A percentile compares a stretch with the other conserved stretches of the same genome.
Conservation (phyloP, 805 yeast species). For the Debaryomyces prosopidis region DNA sequence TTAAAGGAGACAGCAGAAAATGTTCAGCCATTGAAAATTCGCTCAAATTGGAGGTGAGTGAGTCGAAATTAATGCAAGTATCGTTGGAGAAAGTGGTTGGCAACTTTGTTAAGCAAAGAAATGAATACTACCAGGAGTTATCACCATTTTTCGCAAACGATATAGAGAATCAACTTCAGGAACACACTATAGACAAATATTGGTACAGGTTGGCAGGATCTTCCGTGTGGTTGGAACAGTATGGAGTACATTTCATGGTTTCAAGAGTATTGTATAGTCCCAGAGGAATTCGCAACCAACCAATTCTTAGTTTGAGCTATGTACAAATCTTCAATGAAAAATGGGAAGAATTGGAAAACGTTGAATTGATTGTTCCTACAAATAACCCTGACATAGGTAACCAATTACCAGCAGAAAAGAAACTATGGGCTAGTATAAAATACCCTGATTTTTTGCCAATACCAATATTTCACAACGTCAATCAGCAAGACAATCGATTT, state of each 20-base stretch:
- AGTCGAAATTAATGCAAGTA: conserved; percentile 1
- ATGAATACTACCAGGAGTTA: conserved; percentile 2
- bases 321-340: conserved; percentile 12
- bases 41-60: conserved; percentile 1
- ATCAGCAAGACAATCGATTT: conserved; percentile 10
- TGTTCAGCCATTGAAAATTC: background rate
- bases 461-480: conserved; percentile 13
- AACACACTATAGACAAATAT: conserved; percentile 13
- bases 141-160: conserved; percentile 6
- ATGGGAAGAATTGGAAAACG: conserved; percentile 11
- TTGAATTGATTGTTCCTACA: conserved; percentile 12
- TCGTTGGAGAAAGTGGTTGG: conserved; percentile 9
- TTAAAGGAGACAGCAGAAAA: background rate
- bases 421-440: conserved; percentile 6
- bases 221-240: conserved; percentile 31
- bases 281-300: conserved; percentile 21
- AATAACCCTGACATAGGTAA: conserved; percentile 3
- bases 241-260: conserved; percentile 30
- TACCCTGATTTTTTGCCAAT: conserved; percentile 24
- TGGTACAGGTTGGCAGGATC: conserved; percentile 37
- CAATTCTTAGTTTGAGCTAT: conserved; percentile 22
- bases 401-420: conserved; percentile 7
- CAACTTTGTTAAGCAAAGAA: conserved; percentile 8
- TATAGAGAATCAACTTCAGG: conserved; percentile 9
- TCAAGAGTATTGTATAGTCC: conserved; percentile 30